A percentile compares a stretch with the other conserved stretches of the same genome.
Conservation (phyloP, 2,329 filamentous ascomycete species). For the Calonectria montana region DNA sequence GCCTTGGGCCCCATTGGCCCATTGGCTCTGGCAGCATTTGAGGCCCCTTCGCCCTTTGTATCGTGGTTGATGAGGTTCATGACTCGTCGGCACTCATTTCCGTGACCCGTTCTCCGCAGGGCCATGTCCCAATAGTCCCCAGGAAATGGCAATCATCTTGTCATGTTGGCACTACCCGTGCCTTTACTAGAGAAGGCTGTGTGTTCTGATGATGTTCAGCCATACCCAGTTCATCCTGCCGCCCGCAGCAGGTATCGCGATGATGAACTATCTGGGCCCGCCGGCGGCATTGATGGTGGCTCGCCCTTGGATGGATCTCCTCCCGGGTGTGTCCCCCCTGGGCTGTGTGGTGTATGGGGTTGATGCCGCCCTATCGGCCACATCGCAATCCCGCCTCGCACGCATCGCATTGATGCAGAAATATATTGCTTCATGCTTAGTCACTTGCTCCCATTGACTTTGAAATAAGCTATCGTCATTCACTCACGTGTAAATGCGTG, state of each 20-base stretch:
- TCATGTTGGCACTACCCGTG: not conserved
- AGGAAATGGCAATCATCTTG: conserved; percentile 1
- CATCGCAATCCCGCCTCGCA: not conserved
- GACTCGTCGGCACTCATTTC: conserved; percentile 25
- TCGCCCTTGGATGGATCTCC: not conserved
- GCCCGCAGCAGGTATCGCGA: not conserved
- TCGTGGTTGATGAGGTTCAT: conserved; percentile 6
- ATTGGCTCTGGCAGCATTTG: conserved; percentile 7
- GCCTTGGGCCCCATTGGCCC: conserved; percentile 6
- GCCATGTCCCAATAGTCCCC: conserved; percentile 14
- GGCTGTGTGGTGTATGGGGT: not conserved
- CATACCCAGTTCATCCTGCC: conserved; percentile 13
- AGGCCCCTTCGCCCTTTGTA: not conserved
- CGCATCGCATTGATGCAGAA: not conserved
- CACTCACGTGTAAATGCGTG: conserved; percentile 1
- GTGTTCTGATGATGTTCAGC: not conserved
- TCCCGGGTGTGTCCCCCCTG: not conserved
- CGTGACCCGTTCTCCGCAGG: conserved; percentile 16
- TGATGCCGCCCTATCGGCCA: not conserved
- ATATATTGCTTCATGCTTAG: conserved; percentile 4
- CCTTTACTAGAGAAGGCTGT: conserved; percentile 6
- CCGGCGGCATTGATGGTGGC: not conserved
- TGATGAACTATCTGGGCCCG: not conserved
- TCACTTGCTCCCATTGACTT: not conserved
- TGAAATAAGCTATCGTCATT: conserved; percentile 5